These are phyloP conservation scores for Eutrema yunnanense DNA, from an alignment of 345 rosid species.

Conservation along the genomic window DNA sequence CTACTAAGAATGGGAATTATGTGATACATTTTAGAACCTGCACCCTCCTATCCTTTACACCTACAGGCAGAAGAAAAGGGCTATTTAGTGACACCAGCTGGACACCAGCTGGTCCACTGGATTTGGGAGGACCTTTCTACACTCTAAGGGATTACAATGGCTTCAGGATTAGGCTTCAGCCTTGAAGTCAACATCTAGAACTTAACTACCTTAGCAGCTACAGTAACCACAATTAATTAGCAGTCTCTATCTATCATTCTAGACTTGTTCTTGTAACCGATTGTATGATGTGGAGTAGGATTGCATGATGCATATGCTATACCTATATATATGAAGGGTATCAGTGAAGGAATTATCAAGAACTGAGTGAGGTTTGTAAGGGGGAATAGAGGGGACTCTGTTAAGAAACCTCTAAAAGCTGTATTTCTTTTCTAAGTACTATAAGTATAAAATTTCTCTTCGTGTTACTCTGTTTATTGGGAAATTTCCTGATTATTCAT, in stretches of 20 bases:
- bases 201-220: conserved; percentile 7
- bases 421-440: background rate
- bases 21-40: background rate
- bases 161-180: background rate
- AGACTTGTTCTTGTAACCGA: background rate
- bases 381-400: background rate
- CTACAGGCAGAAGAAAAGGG: background rate
- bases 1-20: background rate
- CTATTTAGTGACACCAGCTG: no score
- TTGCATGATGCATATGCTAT: background rate
- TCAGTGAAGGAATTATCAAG: background rate
- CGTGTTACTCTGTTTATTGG: background rate
- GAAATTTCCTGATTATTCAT: conserved; percentile 2
- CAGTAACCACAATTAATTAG: conserved; percentile 1
- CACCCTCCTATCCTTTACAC: background rate
- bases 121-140: background rate
- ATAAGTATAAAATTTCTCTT: background rate
- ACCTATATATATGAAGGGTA: background rate
- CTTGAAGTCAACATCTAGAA: conserved; percentile 5
- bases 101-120: conserved; percentile 23
- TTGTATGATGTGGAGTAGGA: background rate
- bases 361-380: background rate
- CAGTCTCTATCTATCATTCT: background rate
- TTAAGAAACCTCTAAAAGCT: background rate
- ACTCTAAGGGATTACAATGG: conserved; percentile 6